Evolutionary conservation across 2,329 filamentous ascomycete species (phyloP).

Genomic region (Monosporascus sp.): DNA sequence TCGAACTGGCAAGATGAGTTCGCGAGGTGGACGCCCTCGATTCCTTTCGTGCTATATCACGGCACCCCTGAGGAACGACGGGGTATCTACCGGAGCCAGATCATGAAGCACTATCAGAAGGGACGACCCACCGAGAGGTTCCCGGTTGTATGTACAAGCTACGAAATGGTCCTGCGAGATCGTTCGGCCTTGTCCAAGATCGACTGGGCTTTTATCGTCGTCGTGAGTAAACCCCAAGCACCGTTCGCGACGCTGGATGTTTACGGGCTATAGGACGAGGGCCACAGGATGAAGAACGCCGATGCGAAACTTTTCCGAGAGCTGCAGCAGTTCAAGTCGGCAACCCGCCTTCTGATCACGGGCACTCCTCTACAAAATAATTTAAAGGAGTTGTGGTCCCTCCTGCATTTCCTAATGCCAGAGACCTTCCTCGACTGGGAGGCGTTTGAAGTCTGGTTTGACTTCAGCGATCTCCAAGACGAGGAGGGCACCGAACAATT

Average conservation of each 20-base stretch:
- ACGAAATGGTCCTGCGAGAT: slow-evolving; percentile 93
- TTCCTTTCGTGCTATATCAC: slow-evolving; percentile 88
- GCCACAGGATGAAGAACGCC: slow-evolving; percentile 94
- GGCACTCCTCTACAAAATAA: slow-evolving; percentile 96
- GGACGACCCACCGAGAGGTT: slow-evolving; percentile 61
- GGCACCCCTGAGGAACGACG: slow-evolving; percentile 75
- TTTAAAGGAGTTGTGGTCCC: slow-evolving; percentile 86
- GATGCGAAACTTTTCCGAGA: slow-evolving; percentile 89
- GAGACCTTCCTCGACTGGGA: slow-evolving; percentile 91
- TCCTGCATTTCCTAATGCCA: slow-evolving; percentile 88
- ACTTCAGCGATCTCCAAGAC: slow-evolving; percentile 88
- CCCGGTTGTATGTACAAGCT: slow-evolving; percentile 88
- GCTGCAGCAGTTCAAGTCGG: slow-evolving; percentile 80
- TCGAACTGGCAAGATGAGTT: slow-evolving; percentile 98
- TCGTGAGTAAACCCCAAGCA: slow-evolving; percentile 45
- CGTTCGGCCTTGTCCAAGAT: slow-evolving; percentile 74
- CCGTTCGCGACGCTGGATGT: neutral
- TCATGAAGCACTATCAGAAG: slow-evolving; percentile 63
- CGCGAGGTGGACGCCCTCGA: slow-evolving; percentile 78
- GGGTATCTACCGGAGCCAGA: slow-evolving; percentile 63
- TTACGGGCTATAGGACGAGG: slow-evolving; percentile 64
- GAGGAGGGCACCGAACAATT: slow-evolving; percentile 74
- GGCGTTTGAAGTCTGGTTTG: slow-evolving; percentile 93
- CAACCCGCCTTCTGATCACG: slow-evolving; percentile 86
- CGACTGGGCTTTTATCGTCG: slow-evolving; percentile 96